Evolutionary conservation across 2,329 filamentous ascomycete genomes (phyloP).

Genomic region (Pseudopyricularia javanii): DNA sequence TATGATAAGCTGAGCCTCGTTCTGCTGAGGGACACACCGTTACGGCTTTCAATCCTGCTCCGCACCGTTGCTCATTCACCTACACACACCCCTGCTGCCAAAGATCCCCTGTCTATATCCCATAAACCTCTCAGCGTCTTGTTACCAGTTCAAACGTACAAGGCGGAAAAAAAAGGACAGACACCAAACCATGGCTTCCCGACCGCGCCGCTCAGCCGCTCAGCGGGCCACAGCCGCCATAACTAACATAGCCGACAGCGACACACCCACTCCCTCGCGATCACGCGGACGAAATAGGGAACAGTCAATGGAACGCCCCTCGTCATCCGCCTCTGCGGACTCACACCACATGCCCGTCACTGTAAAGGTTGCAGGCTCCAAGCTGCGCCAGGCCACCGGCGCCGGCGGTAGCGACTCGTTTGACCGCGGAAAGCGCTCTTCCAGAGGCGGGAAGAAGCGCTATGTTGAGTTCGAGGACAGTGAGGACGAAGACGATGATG

Average conservation of each 20-base stretch:
- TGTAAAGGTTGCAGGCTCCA: constrained; percentile 38
- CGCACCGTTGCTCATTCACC: too few relatives aligned
- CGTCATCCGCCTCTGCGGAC: constrained; percentile 26
- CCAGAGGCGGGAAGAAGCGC: constrained; percentile 43
- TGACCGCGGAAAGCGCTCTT: constrained; percentile 27
- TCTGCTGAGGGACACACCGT: too few relatives aligned
- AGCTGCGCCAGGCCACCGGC: constrained; percentile 36
- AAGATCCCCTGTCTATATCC: not conserved
- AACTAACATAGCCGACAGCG: constrained; percentile 36
- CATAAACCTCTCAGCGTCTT: not conserved
- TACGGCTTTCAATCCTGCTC: too few relatives aligned
- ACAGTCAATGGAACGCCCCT: constrained; percentile 26
- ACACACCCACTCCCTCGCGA: constrained; percentile 38
- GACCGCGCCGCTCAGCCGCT: constrained; percentile 34
- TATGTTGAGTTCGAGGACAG: constrained; percentile 44
- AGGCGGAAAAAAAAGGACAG: not conserved
- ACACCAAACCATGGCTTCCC: constrained; percentile 25
- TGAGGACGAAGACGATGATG: constrained; percentile 27
- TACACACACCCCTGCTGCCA: too few relatives aligned
- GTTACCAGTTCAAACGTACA: not conserved
- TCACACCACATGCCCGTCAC: constrained; percentile 36
- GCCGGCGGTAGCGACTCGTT: constrained; percentile 13
- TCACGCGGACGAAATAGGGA: constrained; percentile 16
- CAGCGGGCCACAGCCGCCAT: constrained; percentile 31
- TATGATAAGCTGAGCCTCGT: too few relatives aligned